Conservation (phyloP, 176 grass and related monocot species). For the Triticum turgidum region DNA sequence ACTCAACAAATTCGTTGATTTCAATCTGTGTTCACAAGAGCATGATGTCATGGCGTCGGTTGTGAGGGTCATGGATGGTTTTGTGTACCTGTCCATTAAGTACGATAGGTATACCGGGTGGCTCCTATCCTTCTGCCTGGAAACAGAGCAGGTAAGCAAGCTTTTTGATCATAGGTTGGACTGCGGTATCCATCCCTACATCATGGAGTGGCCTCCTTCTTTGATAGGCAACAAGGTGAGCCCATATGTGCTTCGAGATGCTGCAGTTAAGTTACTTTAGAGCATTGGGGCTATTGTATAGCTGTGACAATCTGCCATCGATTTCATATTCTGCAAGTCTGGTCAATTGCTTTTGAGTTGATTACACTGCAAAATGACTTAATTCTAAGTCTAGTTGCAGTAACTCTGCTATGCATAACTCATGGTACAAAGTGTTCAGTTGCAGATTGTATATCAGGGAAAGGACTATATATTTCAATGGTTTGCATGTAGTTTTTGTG, state of each 20-base stretch:
- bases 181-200: neutral
- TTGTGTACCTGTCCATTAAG: neutral
- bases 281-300: neutral
- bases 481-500: neutral
- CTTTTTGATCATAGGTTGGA: neutral
- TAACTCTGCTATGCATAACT: neutral
- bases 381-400: neutral
- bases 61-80: neutral
- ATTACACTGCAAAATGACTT: neutral
- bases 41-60: rapidly evolving
- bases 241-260: neutral
- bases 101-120: rapidly evolving
- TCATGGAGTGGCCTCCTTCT: neutral
- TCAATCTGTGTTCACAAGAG: neutral
- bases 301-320: neutral
- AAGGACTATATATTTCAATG: neutral
- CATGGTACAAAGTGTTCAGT: neutral
- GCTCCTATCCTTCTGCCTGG: neutral
- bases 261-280: neutral
- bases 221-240: neutral
- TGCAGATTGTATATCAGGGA: neutral
- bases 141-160: neutral
- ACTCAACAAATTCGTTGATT: neutral
- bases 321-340: neutral
- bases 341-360: neutral